Conservation (phyloP, 129 eudicot genomes). For the sunflower (Helianthus annuus) region DNA sequence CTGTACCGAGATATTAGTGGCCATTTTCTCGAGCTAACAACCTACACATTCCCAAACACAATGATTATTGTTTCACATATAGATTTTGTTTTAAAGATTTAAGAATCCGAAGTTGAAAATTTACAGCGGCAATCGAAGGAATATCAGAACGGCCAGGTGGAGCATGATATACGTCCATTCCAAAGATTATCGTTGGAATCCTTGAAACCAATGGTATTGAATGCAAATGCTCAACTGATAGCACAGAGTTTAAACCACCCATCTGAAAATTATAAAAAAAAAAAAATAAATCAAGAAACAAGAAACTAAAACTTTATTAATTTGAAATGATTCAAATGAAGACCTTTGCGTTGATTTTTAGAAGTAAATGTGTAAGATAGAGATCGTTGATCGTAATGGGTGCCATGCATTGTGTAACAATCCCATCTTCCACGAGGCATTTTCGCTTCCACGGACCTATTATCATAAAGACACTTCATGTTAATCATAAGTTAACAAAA, state of each 20-base stretch:
- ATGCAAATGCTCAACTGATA: conserved; percentile 42
- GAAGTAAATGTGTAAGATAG: conserved; percentile 67
- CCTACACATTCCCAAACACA: conserved; percentile 31
- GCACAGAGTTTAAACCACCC: conserved; percentile 68
- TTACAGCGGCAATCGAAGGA: conserved; percentile 84
- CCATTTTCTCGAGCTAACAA: conserved; percentile 79
- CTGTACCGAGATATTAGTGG: conserved; percentile 62
- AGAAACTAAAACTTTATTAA: neutral
- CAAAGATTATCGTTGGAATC: conserved; percentile 62
- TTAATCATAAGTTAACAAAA: neutral
- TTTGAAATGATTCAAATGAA: neutral
- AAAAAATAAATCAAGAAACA: neutral
- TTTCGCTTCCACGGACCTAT: conserved; percentile 80
- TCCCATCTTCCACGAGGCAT: conserved; percentile 57
- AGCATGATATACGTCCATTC: conserved; percentile 89
- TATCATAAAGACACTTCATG: neutral
- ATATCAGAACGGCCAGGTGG: conserved; percentile 76
- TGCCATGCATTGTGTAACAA: conserved; percentile 78
- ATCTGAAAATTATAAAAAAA: conserved; percentile 40
- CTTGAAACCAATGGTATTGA: conserved; percentile 55
- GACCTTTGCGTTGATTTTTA: conserved; percentile 81
- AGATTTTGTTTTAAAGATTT: no score
- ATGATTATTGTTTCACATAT: neutral
- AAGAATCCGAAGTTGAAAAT: neutral
- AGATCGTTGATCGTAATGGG: conserved; percentile 71